These are phyloP conservation scores for Vigna reflexopilosa DNA, from an alignment of 306 rosid genomes.

Conservation along the genomic window DNA sequence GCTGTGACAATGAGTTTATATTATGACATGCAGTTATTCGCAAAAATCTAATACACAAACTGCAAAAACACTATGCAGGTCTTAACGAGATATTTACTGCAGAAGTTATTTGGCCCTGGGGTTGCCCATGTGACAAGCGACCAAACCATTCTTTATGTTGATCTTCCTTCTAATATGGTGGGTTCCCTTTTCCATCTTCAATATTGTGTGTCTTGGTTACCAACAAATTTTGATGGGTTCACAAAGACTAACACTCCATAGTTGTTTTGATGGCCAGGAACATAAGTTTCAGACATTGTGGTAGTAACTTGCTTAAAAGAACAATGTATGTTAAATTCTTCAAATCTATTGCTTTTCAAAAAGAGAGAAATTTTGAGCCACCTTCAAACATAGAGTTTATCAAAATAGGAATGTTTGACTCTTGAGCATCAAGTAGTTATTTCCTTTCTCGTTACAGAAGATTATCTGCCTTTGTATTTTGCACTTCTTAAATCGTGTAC, in stretches of 20 bases:
- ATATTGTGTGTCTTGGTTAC: conserved; percentile 1
- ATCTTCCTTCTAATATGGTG: conserved; percentile 95
- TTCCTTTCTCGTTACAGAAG: too few relatives aligned
- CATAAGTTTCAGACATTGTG: neutral
- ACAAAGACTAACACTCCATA: neutral
- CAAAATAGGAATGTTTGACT: too few relatives aligned
- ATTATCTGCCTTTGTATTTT: too few relatives aligned
- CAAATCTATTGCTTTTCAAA: too few relatives aligned
- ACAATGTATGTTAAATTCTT: neutral
- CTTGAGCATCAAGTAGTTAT: too few relatives aligned
- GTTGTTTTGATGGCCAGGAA: neutral
- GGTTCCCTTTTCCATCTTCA: conserved; percentile 42
- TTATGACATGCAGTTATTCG: neutral
- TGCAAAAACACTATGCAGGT: conserved; percentile 55
- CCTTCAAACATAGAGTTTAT: too few relatives aligned
- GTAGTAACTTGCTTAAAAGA: conserved; percentile 11
- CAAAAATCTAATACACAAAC: conserved; percentile 33
- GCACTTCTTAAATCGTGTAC: too few relatives aligned
- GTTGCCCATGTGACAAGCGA: conserved; percentile 64
- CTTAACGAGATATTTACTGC: conserved; percentile 75
- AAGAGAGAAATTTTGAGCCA: too few relatives aligned
- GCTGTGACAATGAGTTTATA: neutral
- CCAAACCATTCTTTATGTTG: conserved; percentile 66
- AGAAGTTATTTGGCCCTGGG: conserved; percentile 57
- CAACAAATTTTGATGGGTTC: too few relatives aligned